Evolutionary conservation across 441 rosid species (phyloP).

Genomic region (Croton laevigatus): DNA sequence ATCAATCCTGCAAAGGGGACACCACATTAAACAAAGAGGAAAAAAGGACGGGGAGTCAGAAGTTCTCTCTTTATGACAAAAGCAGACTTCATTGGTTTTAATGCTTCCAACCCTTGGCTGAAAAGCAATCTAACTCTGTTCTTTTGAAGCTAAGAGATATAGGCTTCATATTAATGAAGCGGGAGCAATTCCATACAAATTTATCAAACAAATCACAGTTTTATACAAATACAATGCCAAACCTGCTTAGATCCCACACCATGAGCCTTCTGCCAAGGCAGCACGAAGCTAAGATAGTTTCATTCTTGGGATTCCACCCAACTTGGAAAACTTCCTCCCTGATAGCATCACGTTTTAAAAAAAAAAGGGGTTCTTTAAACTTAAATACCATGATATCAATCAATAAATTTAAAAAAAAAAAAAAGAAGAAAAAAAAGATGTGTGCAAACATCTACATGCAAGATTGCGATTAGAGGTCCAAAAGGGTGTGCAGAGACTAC

Average conservation of each 20-base stretch:
- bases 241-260: slow-evolving; percentile 99
- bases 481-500: slow-evolving; percentile 17
- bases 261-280: slow-evolving; percentile 95
- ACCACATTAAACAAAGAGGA: not conserved
- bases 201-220: not conserved
- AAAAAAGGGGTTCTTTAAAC: not conserved
- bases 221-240: slow-evolving; percentile 17
- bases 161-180: not conserved
- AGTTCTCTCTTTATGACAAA: too few species aligned
- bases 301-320: slow-evolving; percentile 94
- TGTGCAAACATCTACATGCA: not conserved
- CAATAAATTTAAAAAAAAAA: too few species aligned
- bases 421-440: not conserved
- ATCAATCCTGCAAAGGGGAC: slow-evolving; percentile 63
- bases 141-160: not conserved
- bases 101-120: not conserved
- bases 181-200: not conserved
- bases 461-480: not conserved
- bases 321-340: slow-evolving; percentile 99
- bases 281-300: slow-evolving; percentile 91
- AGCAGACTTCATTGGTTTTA: not conserved
- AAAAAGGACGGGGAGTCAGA: not conserved
- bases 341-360: slow-evolving; percentile 25
- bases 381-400: not conserved
- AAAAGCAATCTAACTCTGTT: not conserved